Base-by-base conservation (phyloP, 331 rosid genomes). In the Stylosanthes scabra region DNA sequence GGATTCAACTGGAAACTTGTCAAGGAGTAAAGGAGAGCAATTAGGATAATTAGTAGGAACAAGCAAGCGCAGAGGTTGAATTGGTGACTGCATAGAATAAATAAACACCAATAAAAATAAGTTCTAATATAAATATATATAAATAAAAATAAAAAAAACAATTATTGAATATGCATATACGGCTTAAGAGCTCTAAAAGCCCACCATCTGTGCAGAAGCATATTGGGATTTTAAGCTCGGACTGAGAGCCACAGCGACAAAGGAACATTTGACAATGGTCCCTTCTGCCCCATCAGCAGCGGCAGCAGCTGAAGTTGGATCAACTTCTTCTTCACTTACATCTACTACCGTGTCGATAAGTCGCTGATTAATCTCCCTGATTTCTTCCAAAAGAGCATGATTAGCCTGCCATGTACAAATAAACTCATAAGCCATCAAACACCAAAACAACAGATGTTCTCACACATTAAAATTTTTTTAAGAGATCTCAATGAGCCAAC, bases 31-130 rank as follows among this genome's bases (percentile, higher is more conserved):
- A 6, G 99, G 99, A 16, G 99, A 91, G 82, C 96, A 91, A 56
- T 81, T 87, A 75, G 99, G 99, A 88, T 95, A 95, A 79, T 88
- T 90, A 75, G 97, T 59, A 64, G 99, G 99, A 86, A 95, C 93
- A 71, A 90, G 97, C 88, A 95, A 86, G 71, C 97, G 86, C 75
- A 95, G 71, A 58, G 99, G 97, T 75, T 90, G 99, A 80, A 95
- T 95, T 15, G 93, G 97, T 63, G 97, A 87, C 99, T 95, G 97
- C 97, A 83, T 16, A 51, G 11, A 77, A 82, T 29, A 80, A 73
- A 73, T 31, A 20, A 20, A 72, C 68, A 54, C 37, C 51, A 49
- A 72, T 73, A 75, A 80, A 71, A 59, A 50, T 47, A 20, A 71
- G 49, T 76, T 62, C 11, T 8, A 10, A 1, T n/a, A 31, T 14